Evolutionary conservation across 2,329 filamentous ascomycete genomes (phyloP).

Genomic region (Didymella arachidicola): DNA sequence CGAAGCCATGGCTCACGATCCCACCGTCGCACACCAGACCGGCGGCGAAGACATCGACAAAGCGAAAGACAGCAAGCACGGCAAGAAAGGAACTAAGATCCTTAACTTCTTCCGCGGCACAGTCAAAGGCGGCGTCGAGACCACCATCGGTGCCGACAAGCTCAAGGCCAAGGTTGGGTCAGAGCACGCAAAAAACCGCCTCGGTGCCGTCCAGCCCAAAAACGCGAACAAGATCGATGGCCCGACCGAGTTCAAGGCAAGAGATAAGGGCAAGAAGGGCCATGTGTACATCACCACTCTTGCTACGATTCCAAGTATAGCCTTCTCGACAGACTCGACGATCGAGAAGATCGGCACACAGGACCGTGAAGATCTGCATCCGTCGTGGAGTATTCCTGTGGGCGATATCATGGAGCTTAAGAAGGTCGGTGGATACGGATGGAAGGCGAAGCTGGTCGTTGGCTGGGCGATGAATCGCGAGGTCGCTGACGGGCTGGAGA

Average conservation of each 20-base stretch:
- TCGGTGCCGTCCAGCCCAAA: slow-evolving; percentile 69
- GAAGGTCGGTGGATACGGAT: slow-evolving; percentile 82
- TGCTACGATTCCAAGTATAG: slow-evolving; percentile 72
- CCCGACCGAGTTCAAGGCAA: slow-evolving; percentile 77
- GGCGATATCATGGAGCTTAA: slow-evolving; percentile 75
- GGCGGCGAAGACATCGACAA: slow-evolving; percentile 63
- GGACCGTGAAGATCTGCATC: slow-evolving; percentile 62
- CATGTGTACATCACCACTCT: slow-evolving; percentile 73
- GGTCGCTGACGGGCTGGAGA: slow-evolving; percentile 76
- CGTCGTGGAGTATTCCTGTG: slow-evolving; percentile 74
- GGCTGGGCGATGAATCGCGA: slow-evolving; percentile 79
- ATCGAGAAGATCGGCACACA: slow-evolving; percentile 56
- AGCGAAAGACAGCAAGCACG: slow-evolving; percentile 56
- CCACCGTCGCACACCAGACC: slow-evolving; percentile 56
- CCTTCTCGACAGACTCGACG: slow-evolving; percentile 65
- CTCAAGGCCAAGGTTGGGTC: slow-evolving; percentile 71
- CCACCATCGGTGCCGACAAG: slow-evolving; percentile 74
- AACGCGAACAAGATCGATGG: slow-evolving; percentile 62
- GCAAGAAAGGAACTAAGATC: slow-evolving; percentile 60
- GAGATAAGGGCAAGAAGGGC: slow-evolving; percentile 75
- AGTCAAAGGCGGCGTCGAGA: slow-evolving; percentile 75
- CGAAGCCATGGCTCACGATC: slow-evolving; percentile 62
- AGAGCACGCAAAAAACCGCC: slow-evolving; percentile 70
- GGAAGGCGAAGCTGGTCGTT: slow-evolving; percentile 84
- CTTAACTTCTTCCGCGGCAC: slow-evolving; percentile 73